These are phyloP conservation scores for Nitzschia palea DNA, from an alignment of 108 stramenopile species.

Conservation along the genomic window DNA sequence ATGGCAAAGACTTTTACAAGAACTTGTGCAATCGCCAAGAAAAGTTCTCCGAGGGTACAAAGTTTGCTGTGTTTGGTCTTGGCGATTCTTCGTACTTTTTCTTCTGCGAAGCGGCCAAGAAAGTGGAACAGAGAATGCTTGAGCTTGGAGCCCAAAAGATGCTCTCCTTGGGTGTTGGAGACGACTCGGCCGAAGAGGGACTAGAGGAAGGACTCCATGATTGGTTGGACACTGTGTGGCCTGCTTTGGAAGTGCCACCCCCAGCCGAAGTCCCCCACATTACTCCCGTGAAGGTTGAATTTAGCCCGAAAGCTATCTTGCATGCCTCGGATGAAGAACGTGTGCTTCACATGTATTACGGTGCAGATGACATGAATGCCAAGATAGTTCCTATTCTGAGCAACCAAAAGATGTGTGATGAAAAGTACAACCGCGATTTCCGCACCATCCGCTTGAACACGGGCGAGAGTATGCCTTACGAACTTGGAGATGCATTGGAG, in stretches of 20 bases:
- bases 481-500: constrained; percentile 70
- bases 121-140: constrained; percentile 45
- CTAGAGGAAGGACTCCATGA: constrained; percentile 53
- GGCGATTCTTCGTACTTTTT: constrained; percentile 66
- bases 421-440: constrained; percentile 64
- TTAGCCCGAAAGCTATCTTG: constrained; percentile 48
- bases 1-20: constrained; percentile 51
- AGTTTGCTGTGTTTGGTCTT: constrained; percentile 50
- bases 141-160: constrained; percentile 50
- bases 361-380: constrained; percentile 32
- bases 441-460: constrained; percentile 54
- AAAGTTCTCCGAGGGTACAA: constrained; percentile 50
- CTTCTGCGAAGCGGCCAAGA: constrained; percentile 58
- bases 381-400: constrained; percentile 29
- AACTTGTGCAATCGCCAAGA: constrained; percentile 43
- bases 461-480: constrained; percentile 42
- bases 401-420: constrained; percentile 42
- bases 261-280: constrained; percentile 67
- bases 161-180: constrained; percentile 45
- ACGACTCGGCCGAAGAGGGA: constrained; percentile 58
- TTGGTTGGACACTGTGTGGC: constrained; percentile 58
- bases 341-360: constrained; percentile 37
- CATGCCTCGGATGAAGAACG: constrained; percentile 36
- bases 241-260: constrained; percentile 42
- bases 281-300: constrained; percentile 39